Conservation (phyloP, 2,329 filamentous ascomycete species). For the Aureobasidium lini region DNA sequence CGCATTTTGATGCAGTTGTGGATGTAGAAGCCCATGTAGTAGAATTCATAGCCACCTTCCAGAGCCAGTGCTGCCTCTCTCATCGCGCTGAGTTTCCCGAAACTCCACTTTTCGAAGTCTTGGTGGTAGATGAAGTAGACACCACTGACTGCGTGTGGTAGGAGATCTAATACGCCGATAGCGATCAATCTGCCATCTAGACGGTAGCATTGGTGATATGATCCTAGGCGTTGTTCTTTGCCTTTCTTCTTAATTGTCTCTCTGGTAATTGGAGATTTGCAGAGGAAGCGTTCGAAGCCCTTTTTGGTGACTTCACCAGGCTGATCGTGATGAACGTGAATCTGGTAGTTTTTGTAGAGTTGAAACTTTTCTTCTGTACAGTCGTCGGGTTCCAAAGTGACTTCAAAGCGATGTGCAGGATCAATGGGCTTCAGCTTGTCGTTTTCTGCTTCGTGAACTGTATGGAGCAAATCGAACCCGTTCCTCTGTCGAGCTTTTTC, state of each 20-base stretch:
- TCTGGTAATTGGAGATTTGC: constrained; percentile 56
- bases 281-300: constrained; percentile 67
- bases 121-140: constrained; percentile 80
- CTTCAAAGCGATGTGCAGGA: constrained; percentile 59
- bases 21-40: constrained; percentile 81
- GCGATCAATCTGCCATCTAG: constrained; percentile 69
- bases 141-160: constrained; percentile 69
- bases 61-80: constrained; percentile 63
- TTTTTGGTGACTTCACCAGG: constrained; percentile 49
- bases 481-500: constrained; percentile 56
- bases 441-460: constrained; percentile 63
- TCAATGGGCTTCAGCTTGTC: constrained; percentile 41
- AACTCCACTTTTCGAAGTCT: constrained; percentile 60
- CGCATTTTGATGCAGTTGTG: constrained; percentile 75
- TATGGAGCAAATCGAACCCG: constrained; percentile 58
- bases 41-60: constrained; percentile 64
- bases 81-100: constrained; percentile 69
- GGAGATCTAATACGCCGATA: constrained; percentile 66
- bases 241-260: constrained; percentile 42
- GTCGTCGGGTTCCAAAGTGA: constrained; percentile 61
- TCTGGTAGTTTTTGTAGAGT: constrained; percentile 70
- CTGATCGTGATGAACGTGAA: constrained; percentile 61
- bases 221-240: constrained; percentile 53
- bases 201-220: constrained; percentile 75
- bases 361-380: constrained; percentile 70